phyloP scores from a whole-genome alignment of 768 basidiomycete genomes.

The Boletus patriciae region DNA sequence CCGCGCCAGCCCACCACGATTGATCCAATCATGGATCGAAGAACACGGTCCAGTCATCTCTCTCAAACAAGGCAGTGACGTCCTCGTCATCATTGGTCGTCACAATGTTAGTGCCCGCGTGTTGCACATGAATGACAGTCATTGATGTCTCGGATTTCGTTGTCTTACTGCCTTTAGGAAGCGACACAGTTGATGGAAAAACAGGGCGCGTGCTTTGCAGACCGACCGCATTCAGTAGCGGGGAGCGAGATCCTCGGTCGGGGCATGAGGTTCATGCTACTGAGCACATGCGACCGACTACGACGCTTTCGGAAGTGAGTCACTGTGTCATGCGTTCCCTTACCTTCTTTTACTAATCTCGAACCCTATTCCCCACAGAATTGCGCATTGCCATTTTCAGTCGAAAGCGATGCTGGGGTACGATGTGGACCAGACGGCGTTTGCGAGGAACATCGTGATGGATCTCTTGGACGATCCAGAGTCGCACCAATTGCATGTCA shows the following conservation, averaged over 20 bases:
- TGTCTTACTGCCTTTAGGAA: constrained; percentile 12
- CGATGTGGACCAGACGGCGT: constrained; percentile 44
- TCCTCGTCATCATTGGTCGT: constrained; percentile 28
- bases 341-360: background rate
- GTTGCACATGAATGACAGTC: background rate
- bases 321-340: background rate
- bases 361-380: constrained; percentile 29
- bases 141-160: too few relatives aligned
- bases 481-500: constrained; percentile 24
- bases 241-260: constrained; percentile 58
- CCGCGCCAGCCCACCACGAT: constrained; percentile 13
- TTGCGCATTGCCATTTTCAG: constrained; percentile 54
- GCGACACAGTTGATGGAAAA: constrained; percentile 62
- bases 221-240: constrained; percentile 52
- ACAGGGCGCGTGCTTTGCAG: constrained; percentile 50
- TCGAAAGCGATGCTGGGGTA: constrained; percentile 48
- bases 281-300: constrained; percentile 54
- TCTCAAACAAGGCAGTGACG: constrained; percentile 22
- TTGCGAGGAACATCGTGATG: constrained; percentile 25
- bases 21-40: constrained; percentile 27
- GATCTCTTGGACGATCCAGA: constrained; percentile 28
- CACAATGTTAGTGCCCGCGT: constrained; percentile 11
- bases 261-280: constrained; percentile 56
- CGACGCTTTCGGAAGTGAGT: constrained; percentile 55
- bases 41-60: constrained; percentile 29